Evolutionary conservation across 768 basidiomycete species (phyloP), one percentile per base, ranked within the genome.

Genomic region (Boletus sensibilis): DNA sequence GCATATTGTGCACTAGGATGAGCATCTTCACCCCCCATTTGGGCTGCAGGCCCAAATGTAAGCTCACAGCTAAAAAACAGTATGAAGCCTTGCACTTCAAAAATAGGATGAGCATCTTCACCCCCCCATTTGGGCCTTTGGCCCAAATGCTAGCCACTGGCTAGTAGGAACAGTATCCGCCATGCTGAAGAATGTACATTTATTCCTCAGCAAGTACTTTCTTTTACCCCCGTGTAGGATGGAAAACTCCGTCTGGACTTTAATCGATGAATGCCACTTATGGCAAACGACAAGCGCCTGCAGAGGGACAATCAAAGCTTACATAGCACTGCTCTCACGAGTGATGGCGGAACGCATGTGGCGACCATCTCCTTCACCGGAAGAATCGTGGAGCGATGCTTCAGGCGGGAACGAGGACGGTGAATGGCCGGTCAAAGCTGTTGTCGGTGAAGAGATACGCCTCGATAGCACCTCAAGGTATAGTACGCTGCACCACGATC

Each of bases 401-500:
- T 62, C 63, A 16, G 70, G 72, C 16, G 68, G 50, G 3, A 68
- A 73, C 31, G 70, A 73, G 34, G 47, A 63, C n/a, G 60, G 60
- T 3, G 70, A 70, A 50, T 72, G 70, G 70, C 72, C 68, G 18
- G 50, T 71, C 34, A 52, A 53, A 39, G 72, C 48, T 20, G 16
- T 72, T 5, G 72, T 71, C 16, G 70, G 70, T 7, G 70, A 72
- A 57, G 72, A 72, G 47, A 27, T 72, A 47, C 61, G 70, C 43
- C 55, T 67, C 34, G 72, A 72, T 39, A 66, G 70, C 49, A 70
- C 63, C 2, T 56, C 59, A 49, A 66, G 62, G 70, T 71, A 64
- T 40, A 25, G 43, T 39, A 21, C 40, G 9, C 42, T 40, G 10
- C 25, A 21, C 43, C 29, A 33, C 29, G 38, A 31, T 21, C 43